A percentile compares a stretch with the other conserved stretches of the same genome.
Conservation (phyloP, 106 monocot species). For the Hemerocallis citrina region DNA sequence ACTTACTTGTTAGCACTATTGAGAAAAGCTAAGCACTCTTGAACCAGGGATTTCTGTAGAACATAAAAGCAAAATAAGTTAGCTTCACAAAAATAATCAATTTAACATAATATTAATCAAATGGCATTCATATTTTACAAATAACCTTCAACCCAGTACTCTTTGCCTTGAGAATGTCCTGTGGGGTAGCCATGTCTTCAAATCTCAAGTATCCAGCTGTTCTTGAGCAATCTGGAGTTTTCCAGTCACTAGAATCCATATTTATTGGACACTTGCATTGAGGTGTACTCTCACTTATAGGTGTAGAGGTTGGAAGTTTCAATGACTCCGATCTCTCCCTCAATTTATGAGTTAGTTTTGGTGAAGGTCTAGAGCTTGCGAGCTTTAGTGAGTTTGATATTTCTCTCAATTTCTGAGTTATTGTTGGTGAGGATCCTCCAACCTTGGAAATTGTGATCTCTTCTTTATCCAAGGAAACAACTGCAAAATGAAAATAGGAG, state of each 20-base stretch:
- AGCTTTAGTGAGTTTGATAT: conserved; percentile 38
- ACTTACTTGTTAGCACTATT: conserved; percentile 55
- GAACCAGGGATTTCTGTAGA: conserved; percentile 33
- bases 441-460: neutral
- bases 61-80: neutral
- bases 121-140: neutral
- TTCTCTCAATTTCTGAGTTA: conserved; percentile 34
- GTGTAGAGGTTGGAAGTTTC: conserved; percentile 20
- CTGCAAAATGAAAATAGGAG: conserved; percentile 9
- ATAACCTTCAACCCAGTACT: conserved; percentile 47
- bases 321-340: conserved; percentile 38
- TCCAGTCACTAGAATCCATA: conserved; percentile 9
- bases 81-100: neutral
- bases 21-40: conserved; percentile 35
- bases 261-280: neutral
- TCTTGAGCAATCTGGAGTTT: conserved; percentile 21
- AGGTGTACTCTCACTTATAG: conserved; percentile 8
- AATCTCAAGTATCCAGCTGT: neutral
- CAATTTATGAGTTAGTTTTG: neutral
- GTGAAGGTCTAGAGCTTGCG: conserved; percentile 13
- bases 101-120: neutral
- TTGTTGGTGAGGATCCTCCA: conserved; percentile 14
- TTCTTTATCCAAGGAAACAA: conserved; percentile 3
- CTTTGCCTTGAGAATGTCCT: conserved; percentile 20
- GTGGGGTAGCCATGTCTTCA: conserved; percentile 11